phyloP scores from a whole-genome alignment of 1,284 basidiomycete genomes.

The Ustilago xerochloae region DNA sequence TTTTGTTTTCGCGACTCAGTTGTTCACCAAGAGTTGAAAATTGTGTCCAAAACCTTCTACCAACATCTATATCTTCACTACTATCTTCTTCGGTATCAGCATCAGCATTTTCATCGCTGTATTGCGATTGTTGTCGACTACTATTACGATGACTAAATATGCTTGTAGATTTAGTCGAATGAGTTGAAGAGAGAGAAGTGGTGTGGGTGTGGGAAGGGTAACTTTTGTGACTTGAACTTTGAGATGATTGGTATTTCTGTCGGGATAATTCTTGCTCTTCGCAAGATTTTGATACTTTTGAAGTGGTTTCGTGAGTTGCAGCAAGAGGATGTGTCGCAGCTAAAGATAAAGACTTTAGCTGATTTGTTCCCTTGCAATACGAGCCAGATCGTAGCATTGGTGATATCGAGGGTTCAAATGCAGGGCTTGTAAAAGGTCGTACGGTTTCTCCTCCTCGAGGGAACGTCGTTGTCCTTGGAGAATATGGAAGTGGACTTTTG shows the following conservation, averaged over 20 bases:
- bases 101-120: neutral
- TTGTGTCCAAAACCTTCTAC: slow-evolving; percentile 23
- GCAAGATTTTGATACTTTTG: no score
- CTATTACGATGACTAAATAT: no score
- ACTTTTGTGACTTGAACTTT: slow-evolving; percentile 16
- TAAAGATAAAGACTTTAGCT: slow-evolving; percentile 21
- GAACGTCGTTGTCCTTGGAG: neutral
- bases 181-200: slow-evolving; percentile 5
- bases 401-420: neutral
- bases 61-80: slow-evolving; percentile 16
- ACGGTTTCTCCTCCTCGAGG: neutral
- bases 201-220: slow-evolving; percentile 12
- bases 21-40: slow-evolving; percentile 19
- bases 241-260: neutral
- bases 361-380: neutral
- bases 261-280: neutral
- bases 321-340: slow-evolving; percentile 13
- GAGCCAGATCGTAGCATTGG: neutral
- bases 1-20: slow-evolving; percentile 10
- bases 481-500: slow-evolving; percentile 9
- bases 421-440: neutral
- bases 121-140: slow-evolving; percentile 12
- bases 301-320: neutral
- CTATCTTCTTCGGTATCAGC: slow-evolving; percentile 4
- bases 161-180: slow-evolving; percentile 14